Conservation (phyloP, 2,329 filamentous ascomycete species). For the Fusarium nurragi region DNA sequence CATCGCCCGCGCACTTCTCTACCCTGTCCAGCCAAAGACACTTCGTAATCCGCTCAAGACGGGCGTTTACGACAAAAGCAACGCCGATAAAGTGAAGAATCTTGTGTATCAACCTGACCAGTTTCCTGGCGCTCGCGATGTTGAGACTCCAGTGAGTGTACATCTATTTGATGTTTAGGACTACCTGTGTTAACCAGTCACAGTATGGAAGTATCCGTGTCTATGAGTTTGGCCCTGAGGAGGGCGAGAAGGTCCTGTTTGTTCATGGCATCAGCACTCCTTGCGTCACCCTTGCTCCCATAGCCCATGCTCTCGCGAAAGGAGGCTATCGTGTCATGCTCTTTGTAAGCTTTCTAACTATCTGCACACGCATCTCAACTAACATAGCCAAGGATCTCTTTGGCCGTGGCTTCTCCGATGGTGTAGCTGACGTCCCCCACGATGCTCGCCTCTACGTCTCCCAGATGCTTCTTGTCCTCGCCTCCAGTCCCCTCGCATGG, state of each 20-base stretch:
- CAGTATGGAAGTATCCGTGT: constrained; percentile 78
- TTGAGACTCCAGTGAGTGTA: constrained; percentile 68
- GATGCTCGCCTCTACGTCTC: constrained; percentile 77
- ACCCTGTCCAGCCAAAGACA: constrained; percentile 52
- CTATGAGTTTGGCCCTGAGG: constrained; percentile 82
- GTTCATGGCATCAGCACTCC: constrained; percentile 88
- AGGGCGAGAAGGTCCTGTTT: constrained; percentile 78
- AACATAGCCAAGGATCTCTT: constrained; percentile 66
- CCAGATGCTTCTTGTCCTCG: constrained; percentile 75
- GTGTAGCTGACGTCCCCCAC: constrained; percentile 72
- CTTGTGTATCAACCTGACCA: constrained; percentile 71
- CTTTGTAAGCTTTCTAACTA: constrained; percentile 60
- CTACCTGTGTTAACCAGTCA: constrained; percentile 2
- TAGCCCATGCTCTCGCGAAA: constrained; percentile 73
- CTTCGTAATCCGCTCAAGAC: constrained; percentile 58
- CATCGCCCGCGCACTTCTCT: constrained; percentile 50
- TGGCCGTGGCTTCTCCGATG: constrained; percentile 73
- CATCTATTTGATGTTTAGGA: not conserved
- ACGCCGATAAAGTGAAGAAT: constrained; percentile 50
- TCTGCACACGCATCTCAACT: constrained; percentile 17
- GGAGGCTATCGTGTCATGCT: constrained; percentile 83
- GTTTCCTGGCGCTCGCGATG: constrained; percentile 77
- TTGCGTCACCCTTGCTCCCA: constrained; percentile 73
- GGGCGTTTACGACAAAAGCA: constrained; percentile 46
- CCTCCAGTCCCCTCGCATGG: constrained; percentile 76